These are phyloP conservation scores for Seminavis robusta DNA, from an alignment of 108 stramenopile genomes.

Conservation along the genomic window DNA sequence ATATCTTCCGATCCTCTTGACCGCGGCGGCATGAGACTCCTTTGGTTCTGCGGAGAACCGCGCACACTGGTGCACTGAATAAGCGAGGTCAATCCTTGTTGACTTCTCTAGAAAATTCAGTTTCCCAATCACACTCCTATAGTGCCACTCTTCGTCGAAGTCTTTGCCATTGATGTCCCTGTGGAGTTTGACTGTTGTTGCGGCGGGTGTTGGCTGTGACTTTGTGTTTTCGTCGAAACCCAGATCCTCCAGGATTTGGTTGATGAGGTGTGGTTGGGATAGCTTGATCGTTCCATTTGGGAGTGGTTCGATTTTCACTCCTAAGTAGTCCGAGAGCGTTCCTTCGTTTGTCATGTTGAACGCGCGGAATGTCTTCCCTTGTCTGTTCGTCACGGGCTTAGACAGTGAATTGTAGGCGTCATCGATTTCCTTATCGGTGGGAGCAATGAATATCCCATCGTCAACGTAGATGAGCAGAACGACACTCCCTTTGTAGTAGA, in stretches of 20 bases:
- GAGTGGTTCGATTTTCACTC: conserved; percentile 18
- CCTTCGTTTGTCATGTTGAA: conserved; percentile 18
- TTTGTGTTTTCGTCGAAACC: neutral
- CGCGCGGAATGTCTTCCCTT: conserved; percentile 7
- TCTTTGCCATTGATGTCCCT: neutral
- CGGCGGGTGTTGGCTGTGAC: neutral
- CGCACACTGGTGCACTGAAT: conserved; percentile 23
- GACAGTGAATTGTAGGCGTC: no score
- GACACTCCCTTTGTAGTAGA: conserved; percentile 25
- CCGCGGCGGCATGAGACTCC: conserved; percentile 16
- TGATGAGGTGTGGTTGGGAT: conserved; percentile 16
- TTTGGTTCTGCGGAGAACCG: conserved; percentile 17
- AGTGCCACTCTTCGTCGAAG: neutral
- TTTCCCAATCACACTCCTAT: conserved; percentile 24
- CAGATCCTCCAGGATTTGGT: conserved; percentile 6
- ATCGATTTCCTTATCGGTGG: conserved; percentile 4
- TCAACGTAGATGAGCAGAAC: conserved; percentile 33
- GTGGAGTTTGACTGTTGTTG: neutral
- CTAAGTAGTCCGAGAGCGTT: conserved; percentile 12
- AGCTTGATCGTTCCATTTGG: conserved; percentile 8
- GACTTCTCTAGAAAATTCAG: conserved; percentile 28
- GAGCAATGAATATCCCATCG: conserved; percentile 21
- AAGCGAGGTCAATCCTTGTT: conserved; percentile 24
- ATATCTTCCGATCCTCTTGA: conserved; percentile 16
- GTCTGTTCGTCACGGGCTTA: no score